Conservation (phyloP, 2,329 filamentous ascomycete species). For the Botryotinia narcissicola region DNA sequence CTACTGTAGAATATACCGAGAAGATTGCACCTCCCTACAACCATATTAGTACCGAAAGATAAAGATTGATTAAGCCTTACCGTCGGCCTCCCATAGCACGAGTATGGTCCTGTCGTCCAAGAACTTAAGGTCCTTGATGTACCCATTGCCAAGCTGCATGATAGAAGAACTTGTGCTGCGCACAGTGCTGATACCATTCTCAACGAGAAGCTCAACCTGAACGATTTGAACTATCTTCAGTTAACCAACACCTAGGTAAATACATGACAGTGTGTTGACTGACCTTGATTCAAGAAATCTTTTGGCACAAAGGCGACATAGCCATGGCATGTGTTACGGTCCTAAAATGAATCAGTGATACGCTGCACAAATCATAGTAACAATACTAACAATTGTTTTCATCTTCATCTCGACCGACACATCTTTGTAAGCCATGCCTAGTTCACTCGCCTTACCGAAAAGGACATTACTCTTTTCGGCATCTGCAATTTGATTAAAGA, state of each 20-base stretch:
- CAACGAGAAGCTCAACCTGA: conserved; percentile 31
- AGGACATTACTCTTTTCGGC: conserved; percentile 66
- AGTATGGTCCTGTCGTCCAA: conserved; percentile 33
- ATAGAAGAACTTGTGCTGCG: conserved; percentile 25
- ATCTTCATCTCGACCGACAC: conserved; percentile 35
- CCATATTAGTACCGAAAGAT: background rate
- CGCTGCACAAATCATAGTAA: background rate
- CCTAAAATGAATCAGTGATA: conserved; percentile 23
- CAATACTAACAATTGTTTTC: conserved; percentile 27
- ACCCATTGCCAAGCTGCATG: conserved; percentile 35
- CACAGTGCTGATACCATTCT: conserved; percentile 37
- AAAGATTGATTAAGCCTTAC: conserved; percentile 23
- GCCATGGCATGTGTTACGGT: conserved; percentile 22
- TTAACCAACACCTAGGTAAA: background rate
- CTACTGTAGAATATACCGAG: conserved; percentile 32
- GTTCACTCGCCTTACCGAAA: conserved; percentile 52
- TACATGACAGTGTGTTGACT: conserved; percentile 16
- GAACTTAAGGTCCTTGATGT: conserved; percentile 37
- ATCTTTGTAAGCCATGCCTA: conserved; percentile 27
- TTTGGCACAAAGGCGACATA: conserved; percentile 34
- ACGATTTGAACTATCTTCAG: conserved; percentile 33
- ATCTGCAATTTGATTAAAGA: conserved; percentile 68
- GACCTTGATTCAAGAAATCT: conserved; percentile 27
- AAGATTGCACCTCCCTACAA: conserved; percentile 24
- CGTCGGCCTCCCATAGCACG: conserved; percentile 34